Evolutionary conservation across 2,329 filamentous ascomycete species (phyloP), one percentile per base, ranked within the genome.

Genomic region (Sarocladiaceae sp.): DNA sequence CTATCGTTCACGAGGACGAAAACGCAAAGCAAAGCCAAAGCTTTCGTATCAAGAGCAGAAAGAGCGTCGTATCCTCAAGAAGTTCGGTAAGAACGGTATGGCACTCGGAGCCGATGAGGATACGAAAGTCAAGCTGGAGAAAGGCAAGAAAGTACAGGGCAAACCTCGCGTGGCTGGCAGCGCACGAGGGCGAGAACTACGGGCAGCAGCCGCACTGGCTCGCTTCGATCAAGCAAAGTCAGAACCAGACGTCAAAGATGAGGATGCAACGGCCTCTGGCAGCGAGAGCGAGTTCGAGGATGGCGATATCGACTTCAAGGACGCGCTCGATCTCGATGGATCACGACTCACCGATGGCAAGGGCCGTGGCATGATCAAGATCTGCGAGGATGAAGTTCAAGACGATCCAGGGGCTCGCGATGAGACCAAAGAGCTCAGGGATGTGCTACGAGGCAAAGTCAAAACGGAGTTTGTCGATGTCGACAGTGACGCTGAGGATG

Each of bases 141-240:
- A 79, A 29, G 84, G 85, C 1, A 86, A 80, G 60, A 76, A 76
- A 53, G 73, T 78, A 1, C 75, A 79, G 23, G 80, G 77, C 10
- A 88, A 87, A 54, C 89, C 89, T 1, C 78, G 86, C 44, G 87
- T 93, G 11, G 89, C 89, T 3, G 79, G 79, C 10, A 92, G 88
- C 63, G 84, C 83, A 46, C 73, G 89, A 54, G 89, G 89, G 0
- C 75, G 89, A 54, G 89, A 93, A 49, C 71, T 94, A 11, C 74
- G 89, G 52, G 89, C 88, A 2, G 87, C 87, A 5, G 89, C 89
- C 2, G 89, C 89, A 1, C 65, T 93, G 58, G 87, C 87, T 13
- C 75, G 89, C 12, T 90, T 93, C 53, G 86, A 82, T 37, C 67
- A 78, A 62, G 67, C 78, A 42, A 78, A 75, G 47, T 80, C 81